Base-by-base conservation (phyloP, 225 moss, liverwort and hornwort species). In the Bryoerythrophyllum caledonicum region DNA sequence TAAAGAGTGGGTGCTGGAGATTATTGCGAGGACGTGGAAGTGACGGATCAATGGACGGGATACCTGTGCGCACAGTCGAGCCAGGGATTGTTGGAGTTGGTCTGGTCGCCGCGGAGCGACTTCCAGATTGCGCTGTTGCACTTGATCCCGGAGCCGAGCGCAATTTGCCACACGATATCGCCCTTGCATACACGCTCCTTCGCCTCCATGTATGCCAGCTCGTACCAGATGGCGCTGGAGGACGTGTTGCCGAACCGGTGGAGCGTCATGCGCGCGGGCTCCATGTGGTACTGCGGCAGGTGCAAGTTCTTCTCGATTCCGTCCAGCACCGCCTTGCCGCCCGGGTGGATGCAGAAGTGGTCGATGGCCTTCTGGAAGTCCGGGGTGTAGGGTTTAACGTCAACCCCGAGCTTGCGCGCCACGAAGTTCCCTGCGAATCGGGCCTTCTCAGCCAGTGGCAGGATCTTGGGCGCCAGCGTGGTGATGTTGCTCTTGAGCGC, bases 301-400 rank as follows among this genome's bases (percentile, higher is more conserved):
- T 72, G 40, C 46, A 79, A 44, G 48, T 72, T 75, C 61, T 67
- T 78, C 75, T 75, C 71, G 26, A 83, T 67, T 11, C 60, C 79
- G 53, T 79, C 79, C 4, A 83, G 60, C 27, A 83, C 79, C 1
- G 83, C 79, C 44, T 79, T 79, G 4, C 83, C 83, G 0, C 83
- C 79, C 3, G 83, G 79, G 61, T 83, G 83, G 52, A 83, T 83
- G 70, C 83, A 83, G 34, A 83, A 83, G 49, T 83, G 78, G 58
- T 83, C 41, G 27, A 83, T 48, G 5, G 59, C 79, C 15, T 23
- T 79, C 66, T 79, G 63, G 48, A 83, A 83, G 49, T 75, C 27
- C 4, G 82, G 82, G 11, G 34, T 60, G 41, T 79, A 83, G 1
- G 82, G 51, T 27, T 75, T 75, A 1, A 30, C 8, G 4, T 56